These are phyloP conservation scores for Parachaetomium inaequale DNA, from an alignment of 495 filamentous ascomycete genomes.

Conservation along the genomic window DNA sequence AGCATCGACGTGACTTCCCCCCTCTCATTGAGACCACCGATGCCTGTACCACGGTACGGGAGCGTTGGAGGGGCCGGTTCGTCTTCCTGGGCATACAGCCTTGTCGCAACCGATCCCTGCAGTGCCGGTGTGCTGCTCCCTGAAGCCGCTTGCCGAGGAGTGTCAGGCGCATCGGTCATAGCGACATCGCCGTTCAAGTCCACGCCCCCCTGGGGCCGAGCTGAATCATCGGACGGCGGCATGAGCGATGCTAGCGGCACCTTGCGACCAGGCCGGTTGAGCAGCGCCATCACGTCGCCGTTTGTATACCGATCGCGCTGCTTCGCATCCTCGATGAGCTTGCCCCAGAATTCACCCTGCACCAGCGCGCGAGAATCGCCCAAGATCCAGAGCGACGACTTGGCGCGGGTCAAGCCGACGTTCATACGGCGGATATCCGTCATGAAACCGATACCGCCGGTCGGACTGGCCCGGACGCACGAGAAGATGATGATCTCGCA, in stretches of 20 bases:
- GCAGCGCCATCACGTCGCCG: slow-evolving; percentile 54
- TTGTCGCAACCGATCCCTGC: neutral
- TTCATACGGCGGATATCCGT: slow-evolving; percentile 99
- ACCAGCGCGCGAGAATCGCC: slow-evolving; percentile 82
- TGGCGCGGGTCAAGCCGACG: slow-evolving; percentile 93
- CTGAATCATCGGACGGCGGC: neutral
- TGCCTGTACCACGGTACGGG: slow-evolving; percentile 23
- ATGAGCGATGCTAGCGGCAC: slow-evolving; percentile 17
- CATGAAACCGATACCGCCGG: slow-evolving; percentile 95
- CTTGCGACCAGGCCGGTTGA: slow-evolving; percentile 36
- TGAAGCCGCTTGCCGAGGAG: neutral
- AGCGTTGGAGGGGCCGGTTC: slow-evolving; percentile 7
- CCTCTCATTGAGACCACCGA: slow-evolving; percentile 29
- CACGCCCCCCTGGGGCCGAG: neutral
- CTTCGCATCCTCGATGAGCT: slow-evolving; percentile 76
- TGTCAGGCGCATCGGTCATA: slow-evolving; percentile 25
- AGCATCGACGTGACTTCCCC: slow-evolving; percentile 21
- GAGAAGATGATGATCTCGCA: slow-evolving; percentile 99
- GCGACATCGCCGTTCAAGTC: slow-evolving; percentile 23
- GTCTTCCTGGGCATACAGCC: neutral
- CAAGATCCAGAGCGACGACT: slow-evolving; percentile 91
- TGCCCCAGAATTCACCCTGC: slow-evolving; percentile 85
- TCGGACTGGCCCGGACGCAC: slow-evolving; percentile 84
- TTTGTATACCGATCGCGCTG: slow-evolving; percentile 69
- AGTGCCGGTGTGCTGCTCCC: slow-evolving; percentile 3